A percentile compares a stretch with the other conserved stretches of the same genome.
Conservation (phyloP, 2,329 filamentous ascomycete species). For the Septoria petroselini region DNA sequence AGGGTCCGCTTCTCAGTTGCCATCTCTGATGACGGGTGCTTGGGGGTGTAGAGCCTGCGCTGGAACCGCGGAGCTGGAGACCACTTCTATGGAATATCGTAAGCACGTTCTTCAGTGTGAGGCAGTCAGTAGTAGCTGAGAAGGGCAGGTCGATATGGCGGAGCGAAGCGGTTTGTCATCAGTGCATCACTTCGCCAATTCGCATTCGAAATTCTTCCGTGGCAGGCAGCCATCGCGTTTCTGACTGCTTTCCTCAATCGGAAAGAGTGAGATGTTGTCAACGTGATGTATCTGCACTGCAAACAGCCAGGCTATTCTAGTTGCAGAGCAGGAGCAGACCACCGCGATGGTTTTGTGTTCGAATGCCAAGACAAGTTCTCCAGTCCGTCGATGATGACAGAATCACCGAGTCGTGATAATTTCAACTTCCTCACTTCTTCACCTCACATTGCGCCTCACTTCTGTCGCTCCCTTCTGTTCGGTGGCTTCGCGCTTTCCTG, state of each 20-base stretch:
- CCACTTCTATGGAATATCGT: too few relatives aligned
- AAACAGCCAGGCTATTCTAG: too few relatives aligned
- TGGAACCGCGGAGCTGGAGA: too few relatives aligned
- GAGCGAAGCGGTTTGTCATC: too few relatives aligned
- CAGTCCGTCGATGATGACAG: constrained; percentile 7
- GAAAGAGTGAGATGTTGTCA: too few relatives aligned
- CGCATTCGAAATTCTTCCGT: not conserved
- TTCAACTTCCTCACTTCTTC: not conserved
- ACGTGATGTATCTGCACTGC: too few relatives aligned
- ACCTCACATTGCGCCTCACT: not conserved
- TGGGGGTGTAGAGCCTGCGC: too few relatives aligned
- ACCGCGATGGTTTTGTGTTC: not conserved
- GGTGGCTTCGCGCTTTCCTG: not conserved
- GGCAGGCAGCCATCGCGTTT: not conserved
- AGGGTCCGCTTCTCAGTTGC: constrained; percentile 20
- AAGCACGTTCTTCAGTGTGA: too few relatives aligned
- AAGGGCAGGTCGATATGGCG: too few relatives aligned
- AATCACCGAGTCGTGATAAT: constrained; percentile 1
- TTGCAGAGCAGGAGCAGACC: too few relatives aligned
- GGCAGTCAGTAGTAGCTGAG: too few relatives aligned
- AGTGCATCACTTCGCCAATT: not conserved
- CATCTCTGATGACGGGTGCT: constrained; percentile 14
- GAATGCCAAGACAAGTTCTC: constrained; percentile 1
- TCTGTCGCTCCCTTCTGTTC: not conserved
- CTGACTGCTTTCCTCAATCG: too few relatives aligned